Evolutionary conservation across 1,284 basidiomycete genomes (phyloP).

Genomic region (Chiua sp.): DNA sequence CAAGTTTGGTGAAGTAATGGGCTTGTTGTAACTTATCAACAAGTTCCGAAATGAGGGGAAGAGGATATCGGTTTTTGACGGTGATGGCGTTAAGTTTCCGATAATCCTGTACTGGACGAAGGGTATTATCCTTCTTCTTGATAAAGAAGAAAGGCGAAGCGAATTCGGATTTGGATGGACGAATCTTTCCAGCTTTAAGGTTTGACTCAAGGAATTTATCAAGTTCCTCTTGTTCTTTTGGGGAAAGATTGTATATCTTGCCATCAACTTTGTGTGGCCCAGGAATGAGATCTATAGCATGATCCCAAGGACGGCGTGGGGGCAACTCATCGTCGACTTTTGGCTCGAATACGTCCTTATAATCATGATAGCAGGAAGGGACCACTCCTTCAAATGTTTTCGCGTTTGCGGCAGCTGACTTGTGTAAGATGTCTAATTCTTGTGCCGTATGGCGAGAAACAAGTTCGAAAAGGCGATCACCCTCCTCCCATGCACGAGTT

Average conservation of each 20-base stretch:
- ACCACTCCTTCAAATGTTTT: too few species aligned
- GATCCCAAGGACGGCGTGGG: neutral
- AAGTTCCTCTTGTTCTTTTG: neutral
- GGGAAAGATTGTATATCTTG: neutral
- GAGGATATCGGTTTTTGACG: neutral
- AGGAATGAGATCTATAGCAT: neutral
- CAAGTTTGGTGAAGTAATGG: slow-evolving; percentile 26
- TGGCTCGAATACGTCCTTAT: too few species aligned
- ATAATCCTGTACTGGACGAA: neutral
- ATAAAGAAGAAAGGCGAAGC: neutral
- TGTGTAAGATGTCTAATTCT: too few species aligned
- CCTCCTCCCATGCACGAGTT: too few species aligned
- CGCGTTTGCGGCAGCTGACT: too few species aligned
- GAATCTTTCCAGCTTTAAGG: neutral
- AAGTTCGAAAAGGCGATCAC: too few species aligned
- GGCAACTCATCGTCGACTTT: neutral
- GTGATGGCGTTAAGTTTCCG: neutral
- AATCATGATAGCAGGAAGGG: too few species aligned
- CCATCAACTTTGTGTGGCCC: neutral
- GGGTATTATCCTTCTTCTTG: neutral
- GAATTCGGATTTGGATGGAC: neutral
- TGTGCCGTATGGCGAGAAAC: too few species aligned
- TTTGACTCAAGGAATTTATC: neutral
- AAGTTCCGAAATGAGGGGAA: slow-evolving; percentile 37
- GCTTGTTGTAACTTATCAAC: slow-evolving; percentile 29